These are phyloP conservation scores for Fusarium hainanense DNA, from an alignment of 2,329 filamentous ascomycete genomes.

Conservation along the genomic window DNA sequence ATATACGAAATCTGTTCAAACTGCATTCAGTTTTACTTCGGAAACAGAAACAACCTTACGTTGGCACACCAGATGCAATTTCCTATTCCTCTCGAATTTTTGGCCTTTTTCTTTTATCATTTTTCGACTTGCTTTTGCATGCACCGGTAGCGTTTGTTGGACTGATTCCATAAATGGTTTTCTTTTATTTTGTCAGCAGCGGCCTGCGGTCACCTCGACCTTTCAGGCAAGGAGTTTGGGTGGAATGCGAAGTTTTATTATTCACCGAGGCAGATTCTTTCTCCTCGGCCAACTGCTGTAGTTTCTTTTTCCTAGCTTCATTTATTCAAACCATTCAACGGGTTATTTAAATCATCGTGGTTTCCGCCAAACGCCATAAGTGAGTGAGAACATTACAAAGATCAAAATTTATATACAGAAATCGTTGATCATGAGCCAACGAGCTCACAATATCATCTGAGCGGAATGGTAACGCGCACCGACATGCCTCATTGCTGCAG, in stretches of 20 bases:
- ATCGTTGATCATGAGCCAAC: not conserved
- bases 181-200: conserved; percentile 1
- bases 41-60: conserved; percentile 1
- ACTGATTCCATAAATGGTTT: conserved; percentile 10
- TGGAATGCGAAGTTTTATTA: conserved; percentile 39
- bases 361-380: conserved; percentile 29
- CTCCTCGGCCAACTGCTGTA: conserved; percentile 11
- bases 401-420: conserved; percentile 36
- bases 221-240: conserved; percentile 40
- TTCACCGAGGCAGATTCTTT: conserved; percentile 3
- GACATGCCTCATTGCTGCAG: not conserved
- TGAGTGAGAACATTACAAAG: conserved; percentile 31
- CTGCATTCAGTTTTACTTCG: conserved; percentile 3
- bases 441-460: not conserved
- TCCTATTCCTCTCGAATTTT: conserved; percentile 9
- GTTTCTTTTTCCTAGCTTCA: conserved; percentile 21
- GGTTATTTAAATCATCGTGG: conserved; percentile 26
- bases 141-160: conserved; percentile 9
- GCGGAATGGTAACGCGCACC: not conserved
- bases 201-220: conserved; percentile 14
- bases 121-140: conserved; percentile 3
- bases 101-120: conserved; percentile 11
- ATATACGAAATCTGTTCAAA: not conserved
- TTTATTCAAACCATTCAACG: conserved; percentile 40
- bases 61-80: conserved; percentile 40